These are phyloP conservation scores for Globisporangium recalcitrans DNA, from an alignment of 352 stramenopile genomes.

Conservation along the genomic window DNA sequence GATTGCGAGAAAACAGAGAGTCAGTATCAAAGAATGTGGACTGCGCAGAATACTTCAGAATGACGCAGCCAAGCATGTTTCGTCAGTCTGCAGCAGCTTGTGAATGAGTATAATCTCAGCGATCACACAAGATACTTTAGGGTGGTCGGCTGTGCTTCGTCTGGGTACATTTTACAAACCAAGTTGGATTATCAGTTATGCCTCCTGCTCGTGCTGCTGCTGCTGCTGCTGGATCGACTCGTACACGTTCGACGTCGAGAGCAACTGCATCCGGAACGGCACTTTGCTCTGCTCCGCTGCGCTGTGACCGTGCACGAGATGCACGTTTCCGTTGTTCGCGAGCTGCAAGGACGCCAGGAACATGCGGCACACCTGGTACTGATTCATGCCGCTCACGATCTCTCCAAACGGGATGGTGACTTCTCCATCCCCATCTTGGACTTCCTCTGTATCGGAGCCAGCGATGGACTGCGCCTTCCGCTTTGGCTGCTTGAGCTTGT, in stretches of 20 bases:
- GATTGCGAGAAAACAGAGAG: no score
- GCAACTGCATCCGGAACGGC: constrained; percentile 68
- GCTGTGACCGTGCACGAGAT: constrained; percentile 67
- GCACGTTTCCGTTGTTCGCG: constrained; percentile 87
- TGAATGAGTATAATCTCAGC: background rate
- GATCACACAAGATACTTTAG: background rate
- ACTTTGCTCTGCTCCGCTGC: constrained; percentile 46
- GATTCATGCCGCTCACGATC: constrained; percentile 46
- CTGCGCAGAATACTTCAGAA: no score
- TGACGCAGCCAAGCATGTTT: no score
- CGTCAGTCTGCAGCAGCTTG: no score
- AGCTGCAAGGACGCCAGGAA: constrained; percentile 91
- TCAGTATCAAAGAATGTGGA: no score
- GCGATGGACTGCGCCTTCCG: constrained; percentile 27
- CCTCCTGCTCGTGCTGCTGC: constrained; percentile 2
- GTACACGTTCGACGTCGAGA: constrained; percentile 56
- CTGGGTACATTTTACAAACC: background rate
- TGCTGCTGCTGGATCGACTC: constrained; percentile 36
- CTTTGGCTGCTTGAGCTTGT: constrained; percentile 24
- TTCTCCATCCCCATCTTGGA: constrained; percentile 5
- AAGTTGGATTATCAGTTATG: constrained; percentile 2
- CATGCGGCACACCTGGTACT: constrained; percentile 84
- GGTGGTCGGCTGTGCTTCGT: background rate
- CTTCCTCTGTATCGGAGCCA: constrained; percentile 10
- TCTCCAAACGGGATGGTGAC: constrained; percentile 46